phyloP scores from a whole-genome alignment of 1,284 basidiomycete genomes.

The Heimioporus retisporus region DNA sequence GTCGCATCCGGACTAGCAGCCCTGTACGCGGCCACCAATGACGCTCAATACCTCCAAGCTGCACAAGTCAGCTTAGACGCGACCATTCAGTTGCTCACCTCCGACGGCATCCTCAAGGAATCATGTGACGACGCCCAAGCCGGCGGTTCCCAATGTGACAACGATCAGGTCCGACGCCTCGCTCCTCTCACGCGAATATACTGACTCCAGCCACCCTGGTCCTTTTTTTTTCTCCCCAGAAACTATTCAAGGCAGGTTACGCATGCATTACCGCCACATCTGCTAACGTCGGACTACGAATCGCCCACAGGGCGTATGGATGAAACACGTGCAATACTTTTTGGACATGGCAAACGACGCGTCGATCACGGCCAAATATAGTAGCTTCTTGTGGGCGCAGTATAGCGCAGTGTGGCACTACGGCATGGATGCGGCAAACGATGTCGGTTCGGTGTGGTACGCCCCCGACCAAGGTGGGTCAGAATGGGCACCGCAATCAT shows the following conservation, averaged over 20 bases:
- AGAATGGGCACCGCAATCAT: constrained; percentile 42
- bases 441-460: constrained; percentile 55
- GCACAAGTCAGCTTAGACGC: too few species aligned
- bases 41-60: not conserved
- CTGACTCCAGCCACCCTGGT: constrained; percentile 7
- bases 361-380: constrained; percentile 50
- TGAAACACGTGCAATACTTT: constrained; percentile 56
- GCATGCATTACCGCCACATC: not conserved
- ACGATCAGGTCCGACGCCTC: constrained; percentile 53
- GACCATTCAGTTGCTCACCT: constrained; percentile 39
- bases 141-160: constrained; percentile 52
- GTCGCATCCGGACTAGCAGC: too few species aligned
- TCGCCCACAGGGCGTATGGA: constrained; percentile 49
- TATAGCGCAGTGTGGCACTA: constrained; percentile 50
- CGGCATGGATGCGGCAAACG: constrained; percentile 47
- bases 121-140: constrained; percentile 59
- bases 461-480: constrained; percentile 31
- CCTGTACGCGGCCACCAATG: not conserved
- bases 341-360: constrained; percentile 50
- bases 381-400: constrained; percentile 51
- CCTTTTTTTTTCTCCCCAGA: constrained; percentile 33
- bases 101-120: constrained; percentile 57
- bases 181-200: not conserved
- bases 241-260: constrained; percentile 55
- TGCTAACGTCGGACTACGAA: too few species aligned